These are phyloP conservation scores for Helicostylum pulchrum DNA, from an alignment of 192 early-diverging fungal species.

Conservation along the genomic window DNA sequence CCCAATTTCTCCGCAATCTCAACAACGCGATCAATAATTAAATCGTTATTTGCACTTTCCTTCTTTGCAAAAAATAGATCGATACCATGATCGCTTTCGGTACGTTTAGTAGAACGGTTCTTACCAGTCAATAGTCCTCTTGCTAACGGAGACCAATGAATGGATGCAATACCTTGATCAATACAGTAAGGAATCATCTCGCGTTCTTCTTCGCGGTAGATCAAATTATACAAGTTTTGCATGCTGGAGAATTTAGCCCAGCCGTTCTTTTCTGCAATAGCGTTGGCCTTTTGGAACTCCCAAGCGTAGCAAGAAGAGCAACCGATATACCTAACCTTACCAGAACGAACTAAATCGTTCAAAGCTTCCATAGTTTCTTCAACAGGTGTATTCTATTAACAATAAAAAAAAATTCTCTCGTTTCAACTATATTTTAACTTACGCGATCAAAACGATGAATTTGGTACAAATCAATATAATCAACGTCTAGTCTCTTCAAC, in stretches of 20 bases:
- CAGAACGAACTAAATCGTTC: constrained; percentile 38
- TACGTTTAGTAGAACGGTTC: constrained; percentile 6
- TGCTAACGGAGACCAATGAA: constrained; percentile 51
- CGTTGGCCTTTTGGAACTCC: constrained; percentile 47
- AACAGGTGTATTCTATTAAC: constrained; percentile 44
- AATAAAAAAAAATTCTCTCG: no score
- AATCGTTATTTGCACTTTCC: background rate
- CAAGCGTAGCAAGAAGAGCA: constrained; percentile 33
- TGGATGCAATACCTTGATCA: constrained; percentile 38
- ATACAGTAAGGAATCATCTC: constrained; percentile 50
- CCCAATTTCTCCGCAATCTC: constrained; percentile 24
- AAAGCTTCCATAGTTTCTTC: constrained; percentile 43
- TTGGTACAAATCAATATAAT: constrained; percentile 55
- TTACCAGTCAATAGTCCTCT: constrained; percentile 40
- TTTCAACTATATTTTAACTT: background rate
- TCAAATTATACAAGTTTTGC: constrained; percentile 44
- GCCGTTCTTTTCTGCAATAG: constrained; percentile 45
- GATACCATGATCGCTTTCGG: background rate
- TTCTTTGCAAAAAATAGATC: background rate
- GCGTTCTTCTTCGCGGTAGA: constrained; percentile 54
- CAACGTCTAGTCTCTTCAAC: constrained; percentile 22
- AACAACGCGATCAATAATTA: constrained; percentile 25
- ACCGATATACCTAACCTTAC: constrained; percentile 43
- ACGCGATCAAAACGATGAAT: constrained; percentile 41
- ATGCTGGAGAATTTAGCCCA: constrained; percentile 51